A percentile compares a stretch with the other conserved stretches of the same genome.
Conservation (phyloP, 129 eudicot genomes). For the Centaurea solstitialis region DNA sequence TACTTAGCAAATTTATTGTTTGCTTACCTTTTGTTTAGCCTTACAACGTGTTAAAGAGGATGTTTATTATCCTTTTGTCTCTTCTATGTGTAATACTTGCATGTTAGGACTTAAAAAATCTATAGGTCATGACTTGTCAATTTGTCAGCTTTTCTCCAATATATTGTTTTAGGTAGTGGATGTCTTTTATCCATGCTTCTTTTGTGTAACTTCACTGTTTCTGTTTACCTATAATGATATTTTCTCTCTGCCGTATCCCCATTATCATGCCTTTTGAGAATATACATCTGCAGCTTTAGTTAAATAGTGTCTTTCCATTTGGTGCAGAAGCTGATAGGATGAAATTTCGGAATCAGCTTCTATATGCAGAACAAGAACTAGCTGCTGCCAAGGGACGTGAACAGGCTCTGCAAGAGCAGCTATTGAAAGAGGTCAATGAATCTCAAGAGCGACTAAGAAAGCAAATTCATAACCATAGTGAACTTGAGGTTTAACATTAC, state of each 20-base stretch:
- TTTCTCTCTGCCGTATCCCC: neutral
- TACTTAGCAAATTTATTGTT: neutral
- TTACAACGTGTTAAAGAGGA: constrained; percentile 7
- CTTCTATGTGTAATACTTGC: neutral
- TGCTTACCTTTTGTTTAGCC: neutral
- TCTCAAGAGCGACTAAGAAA: constrained; percentile 76
- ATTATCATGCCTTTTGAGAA: constrained; percentile 4
- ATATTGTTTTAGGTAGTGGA: neutral
- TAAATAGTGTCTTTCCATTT: constrained; percentile 14
- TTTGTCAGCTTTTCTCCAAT: neutral
- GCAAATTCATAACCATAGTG: constrained; percentile 62
- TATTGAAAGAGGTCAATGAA: constrained; percentile 70
- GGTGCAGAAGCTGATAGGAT: constrained; percentile 74
- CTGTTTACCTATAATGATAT: neutral
- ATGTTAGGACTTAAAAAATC: constrained; percentile 1
- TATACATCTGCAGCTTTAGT: constrained; percentile 20
- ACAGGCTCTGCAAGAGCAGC: constrained; percentile 81
- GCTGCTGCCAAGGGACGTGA: constrained; percentile 96
- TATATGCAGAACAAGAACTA: constrained; percentile 84
- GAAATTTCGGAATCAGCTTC: constrained; percentile 67
- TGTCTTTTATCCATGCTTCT: constrained; percentile 1
- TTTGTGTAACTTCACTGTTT: constrained; percentile 6
- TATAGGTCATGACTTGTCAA: neutral
- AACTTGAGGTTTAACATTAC: constrained; percentile 62
- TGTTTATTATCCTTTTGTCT: constrained; percentile 10